Conservation (phyloP, 1,139 yeast genomes). For the Hansenula anomala region DNA sequence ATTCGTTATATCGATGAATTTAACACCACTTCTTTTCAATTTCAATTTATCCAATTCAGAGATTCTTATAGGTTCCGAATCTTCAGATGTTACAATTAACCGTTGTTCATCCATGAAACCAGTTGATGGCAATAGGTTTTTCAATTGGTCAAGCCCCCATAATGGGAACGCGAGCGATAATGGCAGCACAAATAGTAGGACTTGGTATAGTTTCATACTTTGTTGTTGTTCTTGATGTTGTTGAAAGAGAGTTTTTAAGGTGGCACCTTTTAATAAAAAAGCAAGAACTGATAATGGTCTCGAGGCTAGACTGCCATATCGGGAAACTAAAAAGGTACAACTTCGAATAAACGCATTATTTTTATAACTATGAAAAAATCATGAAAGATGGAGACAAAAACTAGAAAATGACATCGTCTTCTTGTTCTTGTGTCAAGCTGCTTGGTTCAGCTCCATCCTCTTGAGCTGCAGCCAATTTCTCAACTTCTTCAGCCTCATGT, state of each 20-base stretch:
- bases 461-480: constrained; percentile 11
- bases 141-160: not conserved
- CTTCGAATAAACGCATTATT: not conserved
- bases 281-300: not conserved
- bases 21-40: constrained; percentile 48
- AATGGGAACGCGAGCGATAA: constrained; percentile 2
- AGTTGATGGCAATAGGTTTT: not conserved
- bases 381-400: not conserved
- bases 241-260: too few species aligned
- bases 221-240: not conserved
- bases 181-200: not conserved
- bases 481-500: constrained; percentile 15
- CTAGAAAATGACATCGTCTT: constrained; percentile 46
- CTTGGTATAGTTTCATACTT: not conserved
- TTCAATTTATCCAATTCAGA: constrained; percentile 53
- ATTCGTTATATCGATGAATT: constrained; percentile 70
- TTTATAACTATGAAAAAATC: too few species aligned
- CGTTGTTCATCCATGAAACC: constrained; percentile 4
- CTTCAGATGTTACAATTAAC: constrained; percentile 13
- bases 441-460: constrained; percentile 7
- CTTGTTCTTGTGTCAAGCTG: constrained; percentile 22
- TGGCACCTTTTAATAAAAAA: too few species aligned
- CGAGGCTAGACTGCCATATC: constrained; percentile 1
- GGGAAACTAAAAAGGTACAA: not conserved
- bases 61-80: constrained; percentile 30